phyloP scores from a whole-genome alignment of 768 basidiomycete genomes.

The Podaxis sp. region DNA sequence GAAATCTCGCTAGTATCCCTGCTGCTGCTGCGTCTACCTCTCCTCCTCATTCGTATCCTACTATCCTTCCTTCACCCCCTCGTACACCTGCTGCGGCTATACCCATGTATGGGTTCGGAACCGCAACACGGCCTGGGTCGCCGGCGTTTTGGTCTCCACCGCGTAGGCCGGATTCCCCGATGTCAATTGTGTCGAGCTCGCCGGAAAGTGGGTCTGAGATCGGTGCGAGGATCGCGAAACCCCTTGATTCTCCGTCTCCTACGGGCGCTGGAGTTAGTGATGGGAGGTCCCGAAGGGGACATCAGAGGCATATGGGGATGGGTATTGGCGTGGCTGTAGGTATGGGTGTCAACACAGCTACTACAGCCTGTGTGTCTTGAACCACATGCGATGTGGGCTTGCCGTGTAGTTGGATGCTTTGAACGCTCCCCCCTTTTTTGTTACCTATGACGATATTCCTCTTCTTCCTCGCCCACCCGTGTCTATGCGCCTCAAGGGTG shows the following conservation, averaged over 20 bases:
- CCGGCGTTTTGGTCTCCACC: constrained; percentile 12
- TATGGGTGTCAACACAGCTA: not conserved
- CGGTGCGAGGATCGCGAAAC: constrained; percentile 2
- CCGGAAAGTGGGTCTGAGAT: constrained; percentile 7
- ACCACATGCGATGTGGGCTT: not conserved
- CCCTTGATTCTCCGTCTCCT: not conserved
- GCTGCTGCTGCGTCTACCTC: not conserved
- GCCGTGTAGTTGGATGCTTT: not conserved
- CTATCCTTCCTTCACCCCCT: not conserved
- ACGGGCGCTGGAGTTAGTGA: not conserved
- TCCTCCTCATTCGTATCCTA: not conserved
- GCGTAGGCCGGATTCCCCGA: constrained; percentile 3
- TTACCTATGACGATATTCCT: not conserved
- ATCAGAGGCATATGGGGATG: not conserved
- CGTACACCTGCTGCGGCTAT: not conserved
- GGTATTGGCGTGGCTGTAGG: constrained; percentile 3
- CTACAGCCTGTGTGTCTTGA: constrained; percentile 14
- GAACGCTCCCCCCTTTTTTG: not conserved
- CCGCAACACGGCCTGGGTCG: constrained; percentile 5
- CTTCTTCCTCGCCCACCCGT: not conserved
- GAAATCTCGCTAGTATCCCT: not conserved
- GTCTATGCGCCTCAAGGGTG: not conserved
- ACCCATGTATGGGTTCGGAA: constrained; percentile 7
- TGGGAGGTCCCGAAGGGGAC: not conserved
- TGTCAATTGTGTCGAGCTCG: constrained; percentile 3